Conservation (phyloP, 176 grass and related monocot species). For the Carex kokanica region DNA sequence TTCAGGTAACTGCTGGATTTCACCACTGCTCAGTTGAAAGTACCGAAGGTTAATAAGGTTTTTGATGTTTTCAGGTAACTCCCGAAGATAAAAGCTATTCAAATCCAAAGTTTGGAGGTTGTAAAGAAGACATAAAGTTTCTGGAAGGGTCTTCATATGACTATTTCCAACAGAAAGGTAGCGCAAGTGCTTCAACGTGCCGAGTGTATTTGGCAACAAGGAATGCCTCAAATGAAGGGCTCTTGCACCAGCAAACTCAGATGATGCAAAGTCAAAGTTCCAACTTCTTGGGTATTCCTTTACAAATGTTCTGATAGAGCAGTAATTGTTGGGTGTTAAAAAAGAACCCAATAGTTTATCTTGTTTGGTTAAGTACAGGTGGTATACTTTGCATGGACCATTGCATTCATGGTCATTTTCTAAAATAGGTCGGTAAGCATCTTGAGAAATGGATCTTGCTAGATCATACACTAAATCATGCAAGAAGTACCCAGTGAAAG, state of each 20-base stretch:
- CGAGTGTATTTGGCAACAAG: background rate
- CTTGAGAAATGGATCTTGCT: too few relatives aligned
- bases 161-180: background rate
- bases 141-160: background rate
- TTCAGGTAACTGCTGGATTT: constrained; percentile 2
- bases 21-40: background rate
- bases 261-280: background rate
- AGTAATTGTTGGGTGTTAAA: too few relatives aligned
- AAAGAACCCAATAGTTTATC: too few relatives aligned
- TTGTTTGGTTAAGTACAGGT: background rate
- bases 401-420: too few relatives aligned
- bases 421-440: too few relatives aligned
- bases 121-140: background rate
- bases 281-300: too few relatives aligned
- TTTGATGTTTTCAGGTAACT: background rate
- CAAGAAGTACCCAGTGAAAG: too few relatives aligned
- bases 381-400: background rate
- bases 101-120: constrained; percentile 16
- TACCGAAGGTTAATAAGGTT: constrained; percentile 8
- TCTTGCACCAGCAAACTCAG: background rate
- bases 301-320: too few relatives aligned
- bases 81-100: background rate
- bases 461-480: too few relatives aligned
- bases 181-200: background rate
- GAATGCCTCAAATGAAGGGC: background rate